A percentile compares a stretch with the other conserved stretches of the same genome.
phyloP scores from a whole-genome alignment of 2,329 filamentous ascomycete species.

The Daldinia sp. region DNA sequence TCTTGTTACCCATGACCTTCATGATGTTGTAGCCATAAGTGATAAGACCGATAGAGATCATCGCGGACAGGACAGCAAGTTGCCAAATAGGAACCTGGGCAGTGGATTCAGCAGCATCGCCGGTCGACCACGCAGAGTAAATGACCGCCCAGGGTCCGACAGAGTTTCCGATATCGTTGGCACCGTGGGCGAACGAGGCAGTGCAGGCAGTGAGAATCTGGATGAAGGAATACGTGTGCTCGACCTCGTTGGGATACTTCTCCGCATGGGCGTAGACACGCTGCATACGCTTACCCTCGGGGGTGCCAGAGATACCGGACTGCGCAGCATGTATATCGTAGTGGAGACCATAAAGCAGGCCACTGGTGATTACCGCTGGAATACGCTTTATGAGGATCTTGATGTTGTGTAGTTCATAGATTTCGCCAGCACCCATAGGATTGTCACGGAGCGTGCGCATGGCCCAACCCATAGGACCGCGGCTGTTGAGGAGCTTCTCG shows the following conservation, averaged over 20 bases:
- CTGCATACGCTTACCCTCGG: slow-evolving; percentile 78
- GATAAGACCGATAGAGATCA: slow-evolving; percentile 74
- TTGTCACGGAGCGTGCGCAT: slow-evolving; percentile 82
- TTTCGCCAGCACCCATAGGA: slow-evolving; percentile 76
- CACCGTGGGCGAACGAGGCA: slow-evolving; percentile 80
- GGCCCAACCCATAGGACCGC: slow-evolving; percentile 82
- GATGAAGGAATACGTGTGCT: slow-evolving; percentile 76
- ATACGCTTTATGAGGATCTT: slow-evolving; percentile 72
- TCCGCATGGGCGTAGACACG: slow-evolving; percentile 72
- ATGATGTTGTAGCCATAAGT: slow-evolving; percentile 89
- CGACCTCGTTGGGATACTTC: slow-evolving; percentile 77
- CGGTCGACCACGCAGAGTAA: slow-evolving; percentile 75
- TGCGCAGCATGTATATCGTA: slow-evolving; percentile 87
- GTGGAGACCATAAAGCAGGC: slow-evolving; percentile 77
- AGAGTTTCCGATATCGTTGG: slow-evolving; percentile 81
- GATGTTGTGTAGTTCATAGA: slow-evolving; percentile 81
- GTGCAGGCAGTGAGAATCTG: slow-evolving; percentile 77
- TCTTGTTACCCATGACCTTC: slow-evolving; percentile 80
- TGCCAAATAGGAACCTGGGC: slow-evolving; percentile 76
- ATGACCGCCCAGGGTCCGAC: slow-evolving; percentile 78
- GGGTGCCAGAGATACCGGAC: slow-evolving; percentile 76
- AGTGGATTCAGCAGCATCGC: slow-evolving; percentile 71
- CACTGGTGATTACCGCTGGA: slow-evolving; percentile 74
- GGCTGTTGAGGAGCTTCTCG: slow-evolving; percentile 70
- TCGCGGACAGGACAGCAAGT: slow-evolving; percentile 74